Percentiles rank a stretch among this genome's conserved stretches.
Conservation (phyloP, 495 filamentous ascomycete species). For the Extremus antarcticus region DNA sequence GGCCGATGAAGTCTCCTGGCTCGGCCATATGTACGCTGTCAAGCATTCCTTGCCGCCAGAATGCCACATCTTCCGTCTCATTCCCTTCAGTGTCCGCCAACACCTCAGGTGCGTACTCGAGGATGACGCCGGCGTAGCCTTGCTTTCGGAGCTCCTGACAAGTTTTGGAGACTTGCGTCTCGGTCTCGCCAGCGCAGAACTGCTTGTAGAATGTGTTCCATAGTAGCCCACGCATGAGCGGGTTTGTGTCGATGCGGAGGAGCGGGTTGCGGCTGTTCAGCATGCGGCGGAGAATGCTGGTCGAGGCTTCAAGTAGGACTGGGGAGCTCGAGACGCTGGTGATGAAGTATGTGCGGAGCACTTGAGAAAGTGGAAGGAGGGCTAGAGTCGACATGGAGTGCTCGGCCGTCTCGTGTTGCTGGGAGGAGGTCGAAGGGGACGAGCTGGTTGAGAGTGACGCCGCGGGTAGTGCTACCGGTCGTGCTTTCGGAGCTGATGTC, state of each 20-base stretch:
- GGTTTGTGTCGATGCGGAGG: constrained; percentile 28
- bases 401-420: background rate
- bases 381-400: constrained; percentile 35
- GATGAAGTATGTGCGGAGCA: constrained; percentile 70
- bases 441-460: background rate
- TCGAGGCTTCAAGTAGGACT: constrained; percentile 56
- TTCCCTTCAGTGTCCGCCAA: constrained; percentile 45
- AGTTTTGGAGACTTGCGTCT: constrained; percentile 47
- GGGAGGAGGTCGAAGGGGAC: background rate
- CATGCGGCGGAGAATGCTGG: constrained; percentile 56
- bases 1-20: constrained; percentile 71
- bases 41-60: constrained; percentile 64
- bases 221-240: constrained; percentile 39
- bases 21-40: constrained; percentile 64
- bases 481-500: background rate
- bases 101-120: constrained; percentile 67
- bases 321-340: constrained; percentile 71
- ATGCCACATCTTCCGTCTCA: constrained; percentile 46
- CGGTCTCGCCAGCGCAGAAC: constrained; percentile 69
- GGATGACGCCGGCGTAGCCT: constrained; percentile 66
- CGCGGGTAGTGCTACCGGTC: background rate
- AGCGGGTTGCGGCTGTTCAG: constrained; percentile 54
- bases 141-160: constrained; percentile 49
- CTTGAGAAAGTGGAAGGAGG: constrained; percentile 57
- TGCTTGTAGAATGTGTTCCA: constrained; percentile 75